Base-by-base conservation (phyloP, 805 yeast species). In the Wickerhamiella australiensis region DNA sequence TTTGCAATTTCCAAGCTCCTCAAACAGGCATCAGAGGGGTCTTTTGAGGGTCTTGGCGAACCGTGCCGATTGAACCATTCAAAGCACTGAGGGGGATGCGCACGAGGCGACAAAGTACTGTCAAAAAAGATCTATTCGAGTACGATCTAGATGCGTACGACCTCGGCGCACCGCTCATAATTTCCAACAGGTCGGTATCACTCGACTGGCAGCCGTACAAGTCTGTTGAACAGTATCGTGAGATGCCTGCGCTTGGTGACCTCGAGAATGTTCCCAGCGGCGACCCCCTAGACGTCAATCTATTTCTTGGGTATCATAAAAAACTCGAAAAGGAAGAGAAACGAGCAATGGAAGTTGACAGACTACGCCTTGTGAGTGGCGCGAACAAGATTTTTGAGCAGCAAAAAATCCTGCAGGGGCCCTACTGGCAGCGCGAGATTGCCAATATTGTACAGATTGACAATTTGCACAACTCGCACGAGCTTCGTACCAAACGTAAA, bases 271-370 rank as follows among this genome's bases (percentile, higher is more conserved):
- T 17, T 8, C 15, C 23, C 3, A 27, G 46, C 26, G 37, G 22
- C 25, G 80, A 76, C 56, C 76, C 78, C 3, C 64, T 83, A 44
- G 56, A 62, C 1, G 78, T 59, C 55, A 60, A 0, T 3, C 56
- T n/a, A 17, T 66, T 12, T 79, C 67, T 59, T 57, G 61, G 26
- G 53, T 66, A 12, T 75, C 88, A 82, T 63, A 70, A 71, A 38
- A 69, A 74, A 36, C 76, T 81, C 78, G 76, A 74, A 54, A 75
- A 75, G 50, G 80, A 79, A 47, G 94, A 84, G 61, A 73, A 72
- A 52, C 70, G 76, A 42, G 78, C 80, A 75, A 65, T 70, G 25
- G 68, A 68, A 31, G 66, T 73, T 1, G 88, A 82, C 55, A 66
- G 75, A 22, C 74, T 70, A 45, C 70, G 73, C 50, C 67, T 78